Evolutionary conservation across 75 land plant species (phyloP), one percentile per base, ranked within the genome.

Genomic region (Pinus tabuliformis): DNA sequence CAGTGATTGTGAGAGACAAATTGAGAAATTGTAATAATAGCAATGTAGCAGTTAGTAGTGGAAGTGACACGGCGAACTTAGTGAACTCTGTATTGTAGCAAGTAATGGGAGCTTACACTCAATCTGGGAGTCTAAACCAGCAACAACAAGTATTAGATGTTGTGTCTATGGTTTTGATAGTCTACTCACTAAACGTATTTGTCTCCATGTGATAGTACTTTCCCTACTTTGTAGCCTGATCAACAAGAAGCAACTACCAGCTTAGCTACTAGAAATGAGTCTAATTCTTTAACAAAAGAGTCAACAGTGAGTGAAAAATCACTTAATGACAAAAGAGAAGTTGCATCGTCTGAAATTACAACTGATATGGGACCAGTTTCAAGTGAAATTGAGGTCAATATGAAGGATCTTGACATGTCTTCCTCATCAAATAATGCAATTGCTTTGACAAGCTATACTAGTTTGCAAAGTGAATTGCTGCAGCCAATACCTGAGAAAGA

Each of bases 51-150:
- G 73, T 54, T 21, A 4, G 24, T 72, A 45, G 57, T n/a, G 49
- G 57, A 5, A n/a, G 3, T 72, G 73, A 72, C 42, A 52, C 21
- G 28, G 73, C 24, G 52, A 52, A 72, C 52, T 45, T 72, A 16
- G 57, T 56, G 21, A 56, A 56, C 24, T 42, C 45, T 18, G 73
- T 54, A 24, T 22, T 72, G 74, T 58, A 72, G 33, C 58, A 56
- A 49, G 42, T 68, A 36, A 72, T 56, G 74, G 56, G 28, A 72
- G 21, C 58, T 56, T 24, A 24, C 11, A 28, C 18, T 15, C 49
- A 56, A 56, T 26, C 74, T 72, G 74, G 36, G 21, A 72, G 33
- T 56, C 28, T 2, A 7, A 72, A 72, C 45, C 74, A 72, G 52
- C 56, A 56, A 22, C 56, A 56, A 22, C 74, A 72, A 58, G 74